Conservation (phyloP, 345 rosid genomes). For the Reutealis trisperma region DNA sequence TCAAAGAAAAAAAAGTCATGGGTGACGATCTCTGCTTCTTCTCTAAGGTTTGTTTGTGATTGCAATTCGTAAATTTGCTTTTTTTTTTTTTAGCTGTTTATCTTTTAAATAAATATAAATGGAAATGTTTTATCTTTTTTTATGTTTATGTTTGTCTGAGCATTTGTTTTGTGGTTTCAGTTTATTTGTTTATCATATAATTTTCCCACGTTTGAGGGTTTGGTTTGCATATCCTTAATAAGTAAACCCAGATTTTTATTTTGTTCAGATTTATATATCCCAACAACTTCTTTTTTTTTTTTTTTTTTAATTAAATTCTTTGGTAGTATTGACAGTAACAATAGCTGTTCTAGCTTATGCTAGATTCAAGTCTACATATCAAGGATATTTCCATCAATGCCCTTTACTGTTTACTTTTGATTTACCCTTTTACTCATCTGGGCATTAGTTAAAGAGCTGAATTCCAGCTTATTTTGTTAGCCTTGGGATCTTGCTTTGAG, state of each 20-base stretch:
- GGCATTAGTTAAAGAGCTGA: conserved; percentile 5
- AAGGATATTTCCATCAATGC: conserved; percentile 1
- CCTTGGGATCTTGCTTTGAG: background rate
- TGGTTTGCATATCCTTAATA: conserved; percentile 16
- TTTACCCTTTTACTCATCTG: conserved; percentile 13
- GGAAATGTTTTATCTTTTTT: background rate
- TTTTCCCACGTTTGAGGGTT: conserved; percentile 19
- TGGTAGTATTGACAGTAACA: background rate
- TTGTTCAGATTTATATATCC: conserved; percentile 13
- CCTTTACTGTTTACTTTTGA: conserved; percentile 9
- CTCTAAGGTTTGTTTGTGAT: conserved; percentile 57
- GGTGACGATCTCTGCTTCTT: conserved; percentile 73
- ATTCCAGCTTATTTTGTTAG: conserved; percentile 9
- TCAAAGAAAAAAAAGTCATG: conserved; percentile 37
- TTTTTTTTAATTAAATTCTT: background rate
- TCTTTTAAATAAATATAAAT: background rate
- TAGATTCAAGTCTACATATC: background rate
- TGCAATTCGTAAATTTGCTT: background rate
- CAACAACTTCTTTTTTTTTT: background rate
- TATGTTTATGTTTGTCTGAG: background rate
- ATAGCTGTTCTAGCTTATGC: background rate
- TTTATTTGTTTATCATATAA: conserved; percentile 13
- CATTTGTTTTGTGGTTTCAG: conserved; percentile 36
- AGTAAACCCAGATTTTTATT: conserved; percentile 35
- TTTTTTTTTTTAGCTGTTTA: background rate